Conservation (phyloP, 331 rosid species). For the Quercus phellos region DNA sequence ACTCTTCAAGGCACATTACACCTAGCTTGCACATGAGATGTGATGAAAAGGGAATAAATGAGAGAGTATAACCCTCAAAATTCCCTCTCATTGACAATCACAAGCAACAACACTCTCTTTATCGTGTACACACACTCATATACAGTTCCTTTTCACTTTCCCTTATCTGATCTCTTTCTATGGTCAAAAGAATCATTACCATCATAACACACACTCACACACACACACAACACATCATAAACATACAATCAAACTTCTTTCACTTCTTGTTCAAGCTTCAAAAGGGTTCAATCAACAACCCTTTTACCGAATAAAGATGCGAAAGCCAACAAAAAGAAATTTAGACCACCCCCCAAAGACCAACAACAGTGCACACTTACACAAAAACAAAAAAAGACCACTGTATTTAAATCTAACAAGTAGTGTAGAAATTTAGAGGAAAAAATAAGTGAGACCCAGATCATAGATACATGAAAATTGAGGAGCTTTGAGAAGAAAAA, state of each 20-base stretch:
- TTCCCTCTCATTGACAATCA: slow-evolving; percentile 20
- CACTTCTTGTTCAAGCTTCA: slow-evolving; percentile 50
- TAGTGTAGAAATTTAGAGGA: slow-evolving; percentile 20
- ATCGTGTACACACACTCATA: slow-evolving; percentile 25
- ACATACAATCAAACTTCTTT: slow-evolving; percentile 34
- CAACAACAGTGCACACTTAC: slow-evolving; percentile 25
- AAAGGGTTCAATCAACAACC: slow-evolving; percentile 38
- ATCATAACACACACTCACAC: slow-evolving; percentile 27
- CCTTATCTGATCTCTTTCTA: slow-evolving; percentile 43
- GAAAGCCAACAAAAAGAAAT: slow-evolving; percentile 20
- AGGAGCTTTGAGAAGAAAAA: slow-evolving; percentile 11
- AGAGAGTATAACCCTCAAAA: slow-evolving; percentile 3
- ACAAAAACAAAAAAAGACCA: slow-evolving; percentile 14
- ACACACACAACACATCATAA: slow-evolving; percentile 34
- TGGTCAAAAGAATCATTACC: slow-evolving; percentile 58
- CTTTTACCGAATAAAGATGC: slow-evolving; percentile 30
- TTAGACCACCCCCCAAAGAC: slow-evolving; percentile 27
- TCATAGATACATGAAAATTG: slow-evolving; percentile 13
- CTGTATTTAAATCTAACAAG: slow-evolving; percentile 10
- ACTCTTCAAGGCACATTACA: slow-evolving; percentile 35
- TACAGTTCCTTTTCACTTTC: slow-evolving; percentile 11
- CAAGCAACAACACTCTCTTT: slow-evolving; percentile 25
- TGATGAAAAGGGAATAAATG: slow-evolving; percentile 3
- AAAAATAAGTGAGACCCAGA: slow-evolving; percentile 30
- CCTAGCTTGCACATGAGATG: slow-evolving; percentile 27